These are phyloP conservation scores for Rhodotorula sp. DNA, from an alignment of 1,284 basidiomycete species.

Conservation along the genomic window DNA sequence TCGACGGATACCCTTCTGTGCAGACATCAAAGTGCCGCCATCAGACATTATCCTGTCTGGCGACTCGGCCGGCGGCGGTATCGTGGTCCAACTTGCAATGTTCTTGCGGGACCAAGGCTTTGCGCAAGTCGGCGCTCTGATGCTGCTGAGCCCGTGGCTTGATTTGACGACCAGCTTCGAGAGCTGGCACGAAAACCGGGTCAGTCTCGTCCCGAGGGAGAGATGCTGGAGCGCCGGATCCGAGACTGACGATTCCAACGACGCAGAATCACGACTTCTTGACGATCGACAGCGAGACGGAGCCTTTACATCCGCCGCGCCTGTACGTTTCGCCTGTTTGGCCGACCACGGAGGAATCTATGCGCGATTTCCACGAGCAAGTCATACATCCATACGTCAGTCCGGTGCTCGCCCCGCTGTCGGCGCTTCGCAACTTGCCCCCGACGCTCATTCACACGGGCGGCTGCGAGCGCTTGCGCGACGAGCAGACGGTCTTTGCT, in stretches of 20 bases:
- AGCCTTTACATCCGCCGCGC: slow-evolving; percentile 3
- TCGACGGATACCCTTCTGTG: neutral
- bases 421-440: slow-evolving; percentile 43
- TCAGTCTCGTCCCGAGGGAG: neutral
- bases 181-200: slow-evolving; percentile 27
- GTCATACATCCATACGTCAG: slow-evolving; percentile 35
- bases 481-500: slow-evolving; percentile 49
- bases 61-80: slow-evolving; percentile 50
- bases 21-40: slow-evolving; percentile 30
- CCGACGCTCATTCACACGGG: slow-evolving; percentile 51
- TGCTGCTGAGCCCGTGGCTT: slow-evolving; percentile 41
- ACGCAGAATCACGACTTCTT: slow-evolving; percentile 18
- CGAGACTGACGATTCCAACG: neutral
- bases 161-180: slow-evolving; percentile 36
- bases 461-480: slow-evolving; percentile 49
- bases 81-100: slow-evolving; percentile 46
- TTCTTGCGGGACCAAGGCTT: slow-evolving; percentile 47
- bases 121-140: slow-evolving; percentile 16
- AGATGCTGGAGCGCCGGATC: too few species aligned
- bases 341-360: neutral
- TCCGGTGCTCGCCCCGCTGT: slow-evolving; percentile 21
- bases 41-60: slow-evolving; percentile 43
- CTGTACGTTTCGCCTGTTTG: slow-evolving; percentile 11
- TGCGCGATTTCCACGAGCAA: neutral
- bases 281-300: neutral